Percentiles rank a stretch among this genome's conserved stretches.
Conservation (phyloP, 148 eudicot species). For the Cornus florida region DNA sequence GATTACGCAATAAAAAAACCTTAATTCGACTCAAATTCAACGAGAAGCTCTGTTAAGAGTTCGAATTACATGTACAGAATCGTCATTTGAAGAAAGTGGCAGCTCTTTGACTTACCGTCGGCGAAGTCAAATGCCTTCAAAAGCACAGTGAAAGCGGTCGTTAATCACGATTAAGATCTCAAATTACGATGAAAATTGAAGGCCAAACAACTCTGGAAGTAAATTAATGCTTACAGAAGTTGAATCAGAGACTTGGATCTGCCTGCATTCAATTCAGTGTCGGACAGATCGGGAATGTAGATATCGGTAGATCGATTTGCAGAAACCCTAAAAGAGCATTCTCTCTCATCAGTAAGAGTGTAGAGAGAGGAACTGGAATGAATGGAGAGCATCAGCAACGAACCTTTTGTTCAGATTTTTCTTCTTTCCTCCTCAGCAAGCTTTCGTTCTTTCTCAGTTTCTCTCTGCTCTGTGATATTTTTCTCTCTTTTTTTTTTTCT, state of each 20-base stretch:
- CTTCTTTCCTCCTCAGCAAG: slow-evolving; percentile 40
- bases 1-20: not conserved
- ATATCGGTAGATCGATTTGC: slow-evolving; percentile 12
- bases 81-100: not conserved
- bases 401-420: slow-evolving; percentile 10
- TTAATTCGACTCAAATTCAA: slow-evolving; percentile 17
- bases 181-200: not conserved
- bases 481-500: not conserved
- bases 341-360: not conserved
- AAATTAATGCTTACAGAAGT: not conserved
- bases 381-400: slow-evolving; percentile 14
- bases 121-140: slow-evolving; percentile 13
- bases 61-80: not conserved
- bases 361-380: slow-evolving; percentile 13
- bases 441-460: slow-evolving; percentile 33
- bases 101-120: slow-evolving; percentile 10
- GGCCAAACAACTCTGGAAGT: not conserved
- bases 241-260: slow-evolving; percentile 12
- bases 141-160: not conserved
- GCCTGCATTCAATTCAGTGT: not conserved
- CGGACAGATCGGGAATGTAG: not conserved
- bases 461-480: slow-evolving; percentile 2
- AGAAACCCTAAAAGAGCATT: not conserved
- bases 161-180: not conserved
- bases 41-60: not conserved